Evolutionary conservation across 2,329 filamentous ascomycete species (phyloP).

Genomic region (Ceratocystis albifundus): DNA sequence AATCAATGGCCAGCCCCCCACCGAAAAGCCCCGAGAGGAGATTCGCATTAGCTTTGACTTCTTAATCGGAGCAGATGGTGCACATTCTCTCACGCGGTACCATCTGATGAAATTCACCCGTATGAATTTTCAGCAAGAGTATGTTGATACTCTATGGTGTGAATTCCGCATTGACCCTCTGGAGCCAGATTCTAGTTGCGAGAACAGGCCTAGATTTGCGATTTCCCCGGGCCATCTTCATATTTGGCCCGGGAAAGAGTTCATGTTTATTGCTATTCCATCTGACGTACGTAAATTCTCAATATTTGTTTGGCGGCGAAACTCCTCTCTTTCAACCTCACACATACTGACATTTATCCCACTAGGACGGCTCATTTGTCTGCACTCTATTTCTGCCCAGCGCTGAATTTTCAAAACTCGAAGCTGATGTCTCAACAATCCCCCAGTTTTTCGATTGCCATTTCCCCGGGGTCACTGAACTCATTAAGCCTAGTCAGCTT

Average conservation of each 20-base stretch:
- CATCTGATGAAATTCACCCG: slow-evolving; percentile 92
- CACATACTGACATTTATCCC: not conserved
- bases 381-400: slow-evolving; percentile 85
- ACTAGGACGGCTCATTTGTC: slow-evolving; percentile 79
- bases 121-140: slow-evolving; percentile 85
- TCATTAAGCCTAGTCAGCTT: slow-evolving; percentile 58
- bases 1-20: slow-evolving; percentile 26
- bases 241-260: slow-evolving; percentile 88
- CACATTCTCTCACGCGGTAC: slow-evolving; percentile 80
- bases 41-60: slow-evolving; percentile 82
- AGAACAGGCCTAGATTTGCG: slow-evolving; percentile 44
- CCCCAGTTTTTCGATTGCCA: slow-evolving; percentile 66
- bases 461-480: slow-evolving; percentile 72
- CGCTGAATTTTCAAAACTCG: slow-evolving; percentile 54
- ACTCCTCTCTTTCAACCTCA: not conserved
- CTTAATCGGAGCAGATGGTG: slow-evolving; percentile 88
- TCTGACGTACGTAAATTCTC: slow-evolving; percentile 40
- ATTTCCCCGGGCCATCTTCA: slow-evolving; percentile 91
- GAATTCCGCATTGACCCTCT: slow-evolving; percentile 70
- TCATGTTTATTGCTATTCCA: slow-evolving; percentile 98
- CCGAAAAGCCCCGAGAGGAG: slow-evolving; percentile 44
- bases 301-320: not conserved
- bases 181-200: slow-evolving; percentile 26
- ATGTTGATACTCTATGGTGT: slow-evolving; percentile 95
- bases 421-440: slow-evolving; percentile 48